Evolutionary conservation across 805 yeast species (phyloP).

Genomic region (Saccharomycopsis sp.): DNA sequence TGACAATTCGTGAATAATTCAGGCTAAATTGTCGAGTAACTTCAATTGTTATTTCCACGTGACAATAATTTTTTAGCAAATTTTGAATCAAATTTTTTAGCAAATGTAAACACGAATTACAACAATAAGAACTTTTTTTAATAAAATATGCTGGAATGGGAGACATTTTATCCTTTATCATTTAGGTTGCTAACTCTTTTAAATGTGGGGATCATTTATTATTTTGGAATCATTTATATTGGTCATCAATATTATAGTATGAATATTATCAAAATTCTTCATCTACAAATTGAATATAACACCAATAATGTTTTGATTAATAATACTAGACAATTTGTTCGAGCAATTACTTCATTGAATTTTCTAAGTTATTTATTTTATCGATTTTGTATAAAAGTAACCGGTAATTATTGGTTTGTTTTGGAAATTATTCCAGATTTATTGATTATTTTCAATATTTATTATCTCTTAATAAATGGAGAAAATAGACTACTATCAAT

Average conservation of each 20-base stretch:
- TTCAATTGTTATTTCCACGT: no score
- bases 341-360: constrained; percentile 2
- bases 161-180: constrained; percentile 5
- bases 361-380: constrained; percentile 5
- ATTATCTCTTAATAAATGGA: constrained; percentile 6
- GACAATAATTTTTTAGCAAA: no score
- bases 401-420: not conserved
- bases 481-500: constrained; percentile 37
- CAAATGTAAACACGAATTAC: no score
- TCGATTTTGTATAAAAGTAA: not conserved
- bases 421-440: constrained; percentile 10
- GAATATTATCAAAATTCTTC: constrained; percentile 4
- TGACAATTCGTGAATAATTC: no score
- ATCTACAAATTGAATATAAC: constrained; percentile 1
- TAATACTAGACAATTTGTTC: constrained; percentile 4
- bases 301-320: not conserved
- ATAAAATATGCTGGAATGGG: not conserved
- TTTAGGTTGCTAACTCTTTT: constrained; percentile 9
- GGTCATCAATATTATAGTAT: not conserved
- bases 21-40: no score
- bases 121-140: no score
- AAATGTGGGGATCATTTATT: constrained; percentile 11
- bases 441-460: constrained; percentile 4
- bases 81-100: no score
- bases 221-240: constrained; percentile 1